Conservation (phyloP, 225 moss, liverwort and hornwort species). For the Rhytidiadelphus loreus region DNA sequence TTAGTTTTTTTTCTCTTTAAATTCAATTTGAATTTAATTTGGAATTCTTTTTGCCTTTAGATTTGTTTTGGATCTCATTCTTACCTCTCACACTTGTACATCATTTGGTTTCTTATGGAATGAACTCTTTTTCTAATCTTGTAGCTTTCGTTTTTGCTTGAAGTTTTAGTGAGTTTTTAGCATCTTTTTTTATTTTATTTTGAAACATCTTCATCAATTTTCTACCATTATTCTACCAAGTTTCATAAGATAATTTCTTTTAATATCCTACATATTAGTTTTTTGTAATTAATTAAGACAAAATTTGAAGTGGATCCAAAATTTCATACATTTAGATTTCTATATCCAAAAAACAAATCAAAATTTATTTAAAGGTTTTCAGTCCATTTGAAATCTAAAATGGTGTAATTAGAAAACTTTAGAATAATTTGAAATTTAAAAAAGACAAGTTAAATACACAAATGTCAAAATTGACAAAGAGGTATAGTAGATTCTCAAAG, state of each 20-base stretch:
- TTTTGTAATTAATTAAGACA: neutral
- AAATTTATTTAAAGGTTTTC: neutral
- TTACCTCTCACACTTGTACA: neutral
- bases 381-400: neutral
- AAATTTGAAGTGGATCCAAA: neutral
- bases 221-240: too few relatives aligned
- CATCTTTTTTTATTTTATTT: neutral
- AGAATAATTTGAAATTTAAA: too few relatives aligned
- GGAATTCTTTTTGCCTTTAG: neutral
- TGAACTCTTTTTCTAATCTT: neutral
- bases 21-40: neutral
- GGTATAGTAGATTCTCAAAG: neutral
- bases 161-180: too few relatives aligned
- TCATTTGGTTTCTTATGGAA: neutral
- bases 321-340: neutral
- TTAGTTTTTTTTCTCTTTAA: too few relatives aligned
- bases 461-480: fast-evolving
- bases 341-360: too few relatives aligned
- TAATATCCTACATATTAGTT: fast-evolving
- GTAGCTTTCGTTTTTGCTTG: too few relatives aligned
- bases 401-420: neutral
- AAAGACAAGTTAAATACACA: neutral
- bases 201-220: neutral
- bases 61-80: neutral
- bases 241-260: too few relatives aligned